A percentile compares a stretch with the other conserved stretches of the same genome.
These are phyloP conservation scores for Zymoseptoria tritici DNA, from an alignment of 2,329 filamentous ascomycete genomes.

Conservation along the genomic window DNA sequence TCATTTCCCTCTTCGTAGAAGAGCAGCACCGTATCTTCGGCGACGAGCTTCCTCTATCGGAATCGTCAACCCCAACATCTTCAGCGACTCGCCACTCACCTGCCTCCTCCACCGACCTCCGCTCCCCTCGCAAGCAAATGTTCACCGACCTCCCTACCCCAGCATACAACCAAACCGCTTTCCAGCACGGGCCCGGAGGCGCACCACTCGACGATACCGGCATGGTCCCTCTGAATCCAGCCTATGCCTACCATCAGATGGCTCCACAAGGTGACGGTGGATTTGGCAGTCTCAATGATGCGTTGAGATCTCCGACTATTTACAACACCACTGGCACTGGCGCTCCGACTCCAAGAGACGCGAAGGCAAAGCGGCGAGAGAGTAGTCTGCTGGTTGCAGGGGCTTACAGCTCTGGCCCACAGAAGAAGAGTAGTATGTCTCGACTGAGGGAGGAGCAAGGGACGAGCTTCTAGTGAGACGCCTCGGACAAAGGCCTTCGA, in stretches of 20 bases:
- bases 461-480: conserved; percentile 19
- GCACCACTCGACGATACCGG: conserved; percentile 21
- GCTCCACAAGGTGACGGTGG: conserved; percentile 28
- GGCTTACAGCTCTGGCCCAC: conserved; percentile 5
- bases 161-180: conserved; percentile 50
- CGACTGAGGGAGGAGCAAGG: conserved; percentile 27
- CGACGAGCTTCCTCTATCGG: conserved; percentile 44
- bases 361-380: conserved; percentile 24
- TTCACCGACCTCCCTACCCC: conserved; percentile 61
- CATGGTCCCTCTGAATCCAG: conserved; percentile 23
- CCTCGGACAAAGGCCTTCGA: not conserved
- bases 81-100: conserved; percentile 2
- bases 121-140: conserved; percentile 58
- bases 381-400: conserved; percentile 26
- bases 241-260: conserved; percentile 26
- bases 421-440: conserved; percentile 32
- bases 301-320: conserved; percentile 20
- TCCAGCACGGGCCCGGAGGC: conserved; percentile 13
- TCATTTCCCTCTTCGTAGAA: conserved; percentile 89
- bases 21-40: conserved; percentile 85
- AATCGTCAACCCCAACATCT: conserved; percentile 1
- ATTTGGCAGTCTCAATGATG: conserved; percentile 30
- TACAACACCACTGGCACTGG: conserved; percentile 16
- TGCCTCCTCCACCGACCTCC: conserved; percentile 44
- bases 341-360: conserved; percentile 15